These are phyloP conservation scores for Tilletia walkeri DNA, from an alignment of 1,284 basidiomycete genomes.

Conservation along the genomic window DNA sequence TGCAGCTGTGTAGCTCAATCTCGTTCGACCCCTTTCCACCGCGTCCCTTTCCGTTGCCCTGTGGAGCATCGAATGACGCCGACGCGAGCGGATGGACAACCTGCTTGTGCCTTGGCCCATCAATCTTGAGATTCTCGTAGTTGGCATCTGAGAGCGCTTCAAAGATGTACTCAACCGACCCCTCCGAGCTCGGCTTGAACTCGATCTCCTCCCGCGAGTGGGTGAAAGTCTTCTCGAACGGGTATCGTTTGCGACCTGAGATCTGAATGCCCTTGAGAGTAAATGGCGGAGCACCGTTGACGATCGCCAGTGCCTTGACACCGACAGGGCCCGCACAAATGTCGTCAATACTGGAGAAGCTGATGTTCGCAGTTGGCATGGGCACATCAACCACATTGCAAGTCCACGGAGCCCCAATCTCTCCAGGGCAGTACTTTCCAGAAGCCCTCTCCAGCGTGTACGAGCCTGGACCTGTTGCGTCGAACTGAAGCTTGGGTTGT, in stretches of 20 bases:
- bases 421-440: slow-evolving; percentile 67
- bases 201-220: slow-evolving; percentile 78
- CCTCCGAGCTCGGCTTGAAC: slow-evolving; percentile 81
- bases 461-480: slow-evolving; percentile 66
- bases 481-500: slow-evolving; percentile 17
- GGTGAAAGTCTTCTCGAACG: slow-evolving; percentile 61
- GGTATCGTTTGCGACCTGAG: slow-evolving; percentile 67
- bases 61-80: slow-evolving; percentile 38
- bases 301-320: slow-evolving; percentile 77
- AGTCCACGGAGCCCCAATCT: slow-evolving; percentile 44
- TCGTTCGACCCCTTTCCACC: slow-evolving; percentile 29
- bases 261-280: slow-evolving; percentile 64
- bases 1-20: slow-evolving; percentile 48
- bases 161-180: slow-evolving; percentile 85
- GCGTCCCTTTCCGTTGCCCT: neutral
- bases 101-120: slow-evolving; percentile 49
- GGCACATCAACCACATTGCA: slow-evolving; percentile 60
- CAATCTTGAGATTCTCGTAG: slow-evolving; percentile 67
- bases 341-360: slow-evolving; percentile 82
- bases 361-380: slow-evolving; percentile 74
- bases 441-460: slow-evolving; percentile 73
- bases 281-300: slow-evolving; percentile 89
- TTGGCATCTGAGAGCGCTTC: slow-evolving; percentile 75
- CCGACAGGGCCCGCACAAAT: slow-evolving; percentile 87
- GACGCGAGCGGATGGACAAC: slow-evolving; percentile 51